These are phyloP conservation scores for Globisporangium radiosum DNA, from an alignment of 352 stramenopile genomes.

Conservation along the genomic window DNA sequence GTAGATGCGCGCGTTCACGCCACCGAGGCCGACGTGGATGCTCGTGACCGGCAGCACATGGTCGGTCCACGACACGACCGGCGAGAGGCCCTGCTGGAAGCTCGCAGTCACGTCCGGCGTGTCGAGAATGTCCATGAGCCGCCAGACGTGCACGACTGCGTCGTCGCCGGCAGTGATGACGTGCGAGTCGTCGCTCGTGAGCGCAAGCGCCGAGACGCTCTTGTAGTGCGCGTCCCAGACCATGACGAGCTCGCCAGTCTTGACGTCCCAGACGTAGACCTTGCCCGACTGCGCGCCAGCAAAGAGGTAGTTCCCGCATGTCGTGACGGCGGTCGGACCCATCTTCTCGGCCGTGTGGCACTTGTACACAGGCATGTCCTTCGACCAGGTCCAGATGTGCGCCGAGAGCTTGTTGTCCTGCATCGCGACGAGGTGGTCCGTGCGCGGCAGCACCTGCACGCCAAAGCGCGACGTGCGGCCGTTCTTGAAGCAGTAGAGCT, in stretches of 20 bases:
- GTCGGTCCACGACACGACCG: slow-evolving; percentile 67
- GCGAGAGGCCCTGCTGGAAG: slow-evolving; percentile 49
- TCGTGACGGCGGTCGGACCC: slow-evolving; percentile 43
- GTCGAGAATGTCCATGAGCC: slow-evolving; percentile 62
- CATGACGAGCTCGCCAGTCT: slow-evolving; percentile 69
- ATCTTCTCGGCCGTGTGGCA: slow-evolving; percentile 75
- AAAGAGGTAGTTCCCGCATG: slow-evolving; percentile 70
- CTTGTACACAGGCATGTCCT: slow-evolving; percentile 66
- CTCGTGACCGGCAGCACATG: slow-evolving; percentile 70
- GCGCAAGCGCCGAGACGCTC: slow-evolving; percentile 50
- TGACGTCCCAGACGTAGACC: slow-evolving; percentile 83
- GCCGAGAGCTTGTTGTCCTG: slow-evolving; percentile 64
- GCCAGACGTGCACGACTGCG: slow-evolving; percentile 77
- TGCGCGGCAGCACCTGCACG: slow-evolving; percentile 50
- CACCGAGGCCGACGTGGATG: slow-evolving; percentile 57
- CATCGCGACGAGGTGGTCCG: slow-evolving; percentile 57
- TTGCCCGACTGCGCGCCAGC: slow-evolving; percentile 71
- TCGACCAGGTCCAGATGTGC: slow-evolving; percentile 58
- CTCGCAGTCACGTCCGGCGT: slow-evolving; percentile 44
- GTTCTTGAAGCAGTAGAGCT: slow-evolving; percentile 77
- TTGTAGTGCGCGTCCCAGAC: slow-evolving; percentile 88
- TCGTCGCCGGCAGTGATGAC: slow-evolving; percentile 77
- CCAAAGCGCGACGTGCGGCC: slow-evolving; percentile 40
- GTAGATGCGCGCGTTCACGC: slow-evolving; percentile 65
- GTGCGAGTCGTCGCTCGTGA: slow-evolving; percentile 74